Base-by-base conservation (phyloP, 768 basidiomycete genomes). In the Boletus huronensis region DNA sequence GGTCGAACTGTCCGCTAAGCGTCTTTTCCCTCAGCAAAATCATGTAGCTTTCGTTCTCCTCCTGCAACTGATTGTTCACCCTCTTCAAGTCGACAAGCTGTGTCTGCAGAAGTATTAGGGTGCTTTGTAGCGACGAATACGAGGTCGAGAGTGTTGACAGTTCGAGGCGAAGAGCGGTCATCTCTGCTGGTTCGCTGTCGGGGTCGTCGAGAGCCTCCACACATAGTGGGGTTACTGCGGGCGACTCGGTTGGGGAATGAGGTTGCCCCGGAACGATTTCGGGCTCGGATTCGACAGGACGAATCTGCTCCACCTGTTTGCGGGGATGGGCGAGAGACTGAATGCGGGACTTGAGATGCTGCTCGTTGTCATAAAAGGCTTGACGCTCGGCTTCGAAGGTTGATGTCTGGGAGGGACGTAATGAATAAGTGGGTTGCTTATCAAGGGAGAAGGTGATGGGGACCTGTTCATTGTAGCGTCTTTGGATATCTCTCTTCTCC, bases 21-120 rank as follows among this genome's bases (percentile, higher is more conserved):
- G 97, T 98, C 75, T 83, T 87, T 74, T 98, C 95, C 57, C 91
- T 79, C 25, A 98, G 74, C 36, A 99, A 79, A 58, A 95, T 91
- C 81, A 96, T 93, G 75, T 93, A 99, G 47, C 90, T 90, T 72
- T 97, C 94, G 70, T 98, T 99, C 63, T 98, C 95, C 70, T 98
- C 94, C 71, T 94, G 92, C 38, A 93, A 70, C 58, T 88, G 84
- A 59, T 86, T 81, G 68, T 97, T 97, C 57, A 94, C 87, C 51
- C 89, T 77, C 72, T 93, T 91, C 50, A 98, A 72, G 65, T 98
- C 95, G 32, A 86, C 77, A 11, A 97, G 78, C 65, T 98, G 93
- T 3, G 83, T 81, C 69, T 91, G 89, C 39, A 95, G 75, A 34
- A 93, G 82, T n/a, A 88, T 78, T 10, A 95, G 76, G 28, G 93